A percentile compares a stretch with the other conserved stretches of the same genome.
phyloP scores from a whole-genome alignment of 2,329 filamentous ascomycete species.

The Calonectria hongkongensis region DNA sequence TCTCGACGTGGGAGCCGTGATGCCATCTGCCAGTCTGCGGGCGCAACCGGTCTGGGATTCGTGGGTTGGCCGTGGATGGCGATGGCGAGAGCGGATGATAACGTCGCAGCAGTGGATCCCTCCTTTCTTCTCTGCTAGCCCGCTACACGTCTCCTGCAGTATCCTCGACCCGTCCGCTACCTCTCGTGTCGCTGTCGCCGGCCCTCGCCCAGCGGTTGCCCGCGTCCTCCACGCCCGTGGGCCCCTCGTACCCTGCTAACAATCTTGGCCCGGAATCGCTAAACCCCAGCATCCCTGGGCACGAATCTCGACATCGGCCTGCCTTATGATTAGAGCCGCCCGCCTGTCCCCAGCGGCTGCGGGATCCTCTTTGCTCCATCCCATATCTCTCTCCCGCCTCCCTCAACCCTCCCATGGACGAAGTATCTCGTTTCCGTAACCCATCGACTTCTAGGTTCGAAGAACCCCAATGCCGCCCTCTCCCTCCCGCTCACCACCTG shows the following conservation, averaged over 20 bases:
- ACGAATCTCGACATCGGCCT: conserved; percentile 57
- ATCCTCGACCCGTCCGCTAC: conserved; percentile 23
- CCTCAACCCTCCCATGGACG: conserved; percentile 54
- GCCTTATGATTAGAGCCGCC: conserved; percentile 56
- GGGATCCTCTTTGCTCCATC: conserved; percentile 45
- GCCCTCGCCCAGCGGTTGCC: conserved; percentile 22
- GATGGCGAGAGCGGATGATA: conserved; percentile 53
- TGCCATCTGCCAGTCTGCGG: conserved; percentile 55
- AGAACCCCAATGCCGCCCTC: conserved; percentile 55
- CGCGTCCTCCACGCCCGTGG: conserved; percentile 32
- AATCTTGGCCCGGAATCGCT: conserved; percentile 49
- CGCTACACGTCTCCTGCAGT: conserved; percentile 34
- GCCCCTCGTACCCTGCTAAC: conserved; percentile 49
- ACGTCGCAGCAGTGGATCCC: conserved; percentile 51
- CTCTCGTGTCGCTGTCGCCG: conserved; percentile 5
- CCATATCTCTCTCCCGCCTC: conserved; percentile 49
- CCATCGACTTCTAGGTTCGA: conserved; percentile 50
- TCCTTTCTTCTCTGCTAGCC: conserved; percentile 44
- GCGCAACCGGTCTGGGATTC: conserved; percentile 56
- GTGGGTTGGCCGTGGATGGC: conserved; percentile 49
- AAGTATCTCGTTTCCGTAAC: conserved; percentile 47
- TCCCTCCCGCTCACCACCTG: conserved; percentile 50
- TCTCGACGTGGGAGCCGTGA: conserved; percentile 56
- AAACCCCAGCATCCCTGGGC: conserved; percentile 54
- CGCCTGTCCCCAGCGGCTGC: conserved; percentile 43